Evolutionary conservation across 257 asterid species (phyloP).

Genomic region (Lithospermum erythrorhizon): DNA sequence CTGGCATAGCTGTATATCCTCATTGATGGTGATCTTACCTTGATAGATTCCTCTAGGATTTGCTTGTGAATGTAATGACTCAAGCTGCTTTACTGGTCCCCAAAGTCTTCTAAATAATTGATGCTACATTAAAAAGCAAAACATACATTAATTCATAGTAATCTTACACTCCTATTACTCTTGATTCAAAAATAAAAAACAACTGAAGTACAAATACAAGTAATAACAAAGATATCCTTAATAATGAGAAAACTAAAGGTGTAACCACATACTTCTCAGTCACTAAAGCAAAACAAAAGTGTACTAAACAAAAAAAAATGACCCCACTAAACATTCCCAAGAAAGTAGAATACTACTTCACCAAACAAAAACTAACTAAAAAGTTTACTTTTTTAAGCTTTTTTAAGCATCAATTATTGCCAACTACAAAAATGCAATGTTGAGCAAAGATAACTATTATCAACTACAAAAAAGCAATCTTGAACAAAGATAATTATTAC

Average conservation of each 20-base stretch:
- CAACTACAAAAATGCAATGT: background rate
- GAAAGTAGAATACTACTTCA: conserved; percentile 9
- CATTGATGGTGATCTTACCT: conserved; percentile 51
- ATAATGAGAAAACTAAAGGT: background rate
- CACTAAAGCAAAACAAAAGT: background rate
- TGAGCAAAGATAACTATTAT: too few species aligned
- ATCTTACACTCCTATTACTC: background rate
- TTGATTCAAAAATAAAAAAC: background rate
- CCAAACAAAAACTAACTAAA: background rate
- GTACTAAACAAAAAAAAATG: background rate
- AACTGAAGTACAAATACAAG: conserved; percentile 6
- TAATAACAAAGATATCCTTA: background rate
- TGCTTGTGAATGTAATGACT: conserved; percentile 65
- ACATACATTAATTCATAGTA: conserved; percentile 8
- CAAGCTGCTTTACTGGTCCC: conserved; percentile 76
- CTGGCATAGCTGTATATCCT: background rate
- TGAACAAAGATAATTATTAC: conserved; percentile 2
- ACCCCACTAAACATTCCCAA: conserved; percentile 18
- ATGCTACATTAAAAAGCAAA: conserved; percentile 38
- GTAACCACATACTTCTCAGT: background rate
- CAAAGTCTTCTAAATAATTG: conserved; percentile 62
- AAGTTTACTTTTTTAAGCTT: background rate
- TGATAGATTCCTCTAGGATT: conserved; percentile 70
- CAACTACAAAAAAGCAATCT: background rate
- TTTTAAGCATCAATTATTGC: background rate